Evolutionary conservation across 805 yeast species (phyloP).

Genomic region (Myxozyma lipomycoides): DNA sequence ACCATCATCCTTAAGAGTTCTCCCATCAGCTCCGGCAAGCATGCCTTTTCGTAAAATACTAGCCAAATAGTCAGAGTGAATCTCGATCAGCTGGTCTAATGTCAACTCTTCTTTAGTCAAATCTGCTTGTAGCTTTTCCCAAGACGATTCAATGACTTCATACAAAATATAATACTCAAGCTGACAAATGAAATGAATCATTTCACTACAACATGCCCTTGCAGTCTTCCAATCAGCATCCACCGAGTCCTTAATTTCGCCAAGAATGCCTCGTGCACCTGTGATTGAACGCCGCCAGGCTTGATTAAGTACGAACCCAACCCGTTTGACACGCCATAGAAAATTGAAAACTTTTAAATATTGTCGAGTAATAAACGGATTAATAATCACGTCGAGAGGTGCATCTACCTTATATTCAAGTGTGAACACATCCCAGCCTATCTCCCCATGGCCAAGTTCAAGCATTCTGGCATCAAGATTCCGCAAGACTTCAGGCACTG

Average conservation of each 20-base stretch:
- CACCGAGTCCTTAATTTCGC: slow-evolving; percentile 9
- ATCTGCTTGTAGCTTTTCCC: slow-evolving; percentile 34
- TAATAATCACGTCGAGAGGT: slow-evolving; percentile 57
- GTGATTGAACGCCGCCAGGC: slow-evolving; percentile 45
- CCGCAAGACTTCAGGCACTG: slow-evolving; percentile 42
- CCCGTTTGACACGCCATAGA: slow-evolving; percentile 71
- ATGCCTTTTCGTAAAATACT: slow-evolving; percentile 36
- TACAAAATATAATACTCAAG: slow-evolving; percentile 39
- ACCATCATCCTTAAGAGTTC: slow-evolving; percentile 4
- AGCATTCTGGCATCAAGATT: slow-evolving; percentile 79
- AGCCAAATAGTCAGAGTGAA: slow-evolving; percentile 36
- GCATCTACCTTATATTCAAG: slow-evolving; percentile 58
- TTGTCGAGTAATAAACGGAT: slow-evolving; percentile 43
- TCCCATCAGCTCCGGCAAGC: slow-evolving; percentile 16
- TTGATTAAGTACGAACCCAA: slow-evolving; percentile 48
- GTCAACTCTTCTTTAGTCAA: slow-evolving; percentile 33
- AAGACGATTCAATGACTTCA: slow-evolving; percentile 40
- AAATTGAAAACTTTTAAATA: slow-evolving; percentile 81
- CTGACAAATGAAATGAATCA: slow-evolving; percentile 38
- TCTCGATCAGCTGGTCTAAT: slow-evolving; percentile 37
- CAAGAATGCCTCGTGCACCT: slow-evolving; percentile 30
- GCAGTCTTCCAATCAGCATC: slow-evolving; percentile 31
- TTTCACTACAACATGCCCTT: slow-evolving; percentile 32
- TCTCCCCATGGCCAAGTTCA: slow-evolving; percentile 64
- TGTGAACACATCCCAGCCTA: slow-evolving; percentile 92